These are phyloP conservation scores for Thozetella sp. DNA, from an alignment of 495 filamentous ascomycete genomes.

Conservation along the genomic window DNA sequence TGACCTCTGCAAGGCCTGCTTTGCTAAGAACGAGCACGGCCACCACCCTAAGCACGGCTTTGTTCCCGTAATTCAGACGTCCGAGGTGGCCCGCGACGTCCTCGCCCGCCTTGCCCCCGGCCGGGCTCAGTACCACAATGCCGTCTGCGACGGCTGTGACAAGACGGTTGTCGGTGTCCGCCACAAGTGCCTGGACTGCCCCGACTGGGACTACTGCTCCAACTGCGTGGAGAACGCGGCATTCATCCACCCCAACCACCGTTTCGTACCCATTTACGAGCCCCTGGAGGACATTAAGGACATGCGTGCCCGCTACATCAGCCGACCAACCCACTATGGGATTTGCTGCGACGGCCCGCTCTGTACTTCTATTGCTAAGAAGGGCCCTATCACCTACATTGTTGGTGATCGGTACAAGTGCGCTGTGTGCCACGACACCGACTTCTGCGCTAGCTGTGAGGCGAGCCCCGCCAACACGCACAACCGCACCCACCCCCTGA, in stretches of 20 bases:
- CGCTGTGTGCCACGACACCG: conserved; percentile 92
- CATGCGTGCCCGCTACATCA: conserved; percentile 28
- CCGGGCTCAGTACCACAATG: conserved; percentile 78
- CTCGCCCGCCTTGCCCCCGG: conserved; percentile 73
- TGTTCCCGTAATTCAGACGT: conserved; percentile 58
- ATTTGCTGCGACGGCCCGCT: conserved; percentile 96
- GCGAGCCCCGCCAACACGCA: conserved; percentile 80
- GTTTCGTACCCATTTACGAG: conserved; percentile 88
- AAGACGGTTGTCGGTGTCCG: conserved; percentile 86
- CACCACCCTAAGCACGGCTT: conserved; percentile 93
- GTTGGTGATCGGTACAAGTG: conserved; percentile 92
- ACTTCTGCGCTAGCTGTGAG: conserved; percentile 96
- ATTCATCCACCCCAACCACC: conserved; percentile 77
- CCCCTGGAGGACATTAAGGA: conserved; percentile 57
- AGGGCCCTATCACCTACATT: conserved; percentile 62
- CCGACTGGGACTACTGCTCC: conserved; percentile 97
- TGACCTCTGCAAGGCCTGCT: conserved; percentile 87
- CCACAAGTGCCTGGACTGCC: conserved; percentile 96
- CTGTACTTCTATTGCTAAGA: conserved; percentile 61
- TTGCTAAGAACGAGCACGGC: conserved; percentile 76
- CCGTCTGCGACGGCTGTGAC: conserved; percentile 95
- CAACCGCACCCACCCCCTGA: conserved; percentile 91
- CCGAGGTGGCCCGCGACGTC: conserved; percentile 55
- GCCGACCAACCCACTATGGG: conserved; percentile 67
- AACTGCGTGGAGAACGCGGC: conserved; percentile 67